Conservation (phyloP, 2,329 filamentous ascomycete species). For the Alternaria incomplexa region DNA sequence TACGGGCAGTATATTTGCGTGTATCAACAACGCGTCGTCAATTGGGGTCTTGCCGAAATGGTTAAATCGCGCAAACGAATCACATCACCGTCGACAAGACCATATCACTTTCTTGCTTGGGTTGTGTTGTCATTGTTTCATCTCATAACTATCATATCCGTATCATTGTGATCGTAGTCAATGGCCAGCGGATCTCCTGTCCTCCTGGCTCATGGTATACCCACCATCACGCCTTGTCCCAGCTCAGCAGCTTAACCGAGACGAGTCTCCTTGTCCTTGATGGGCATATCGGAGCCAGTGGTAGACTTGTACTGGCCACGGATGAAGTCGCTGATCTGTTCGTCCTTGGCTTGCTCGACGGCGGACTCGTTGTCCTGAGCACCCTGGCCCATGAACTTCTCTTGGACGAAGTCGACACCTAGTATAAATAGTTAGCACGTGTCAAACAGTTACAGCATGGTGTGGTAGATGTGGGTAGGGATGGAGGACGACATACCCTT, state of each 20-base stretch:
- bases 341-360: slow-evolving; percentile 82
- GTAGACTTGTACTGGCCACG: slow-evolving; percentile 71
- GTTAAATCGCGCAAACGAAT: background rate
- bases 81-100: background rate
- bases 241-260: slow-evolving; percentile 17
- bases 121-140: background rate
- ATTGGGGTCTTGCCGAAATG: background rate
- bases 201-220: slow-evolving; percentile 6
- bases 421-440: slow-evolving; percentile 5
- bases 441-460: background rate
- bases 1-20: background rate
- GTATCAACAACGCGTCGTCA: background rate
- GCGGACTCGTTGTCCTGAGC: slow-evolving; percentile 65
- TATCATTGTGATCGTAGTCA: background rate
- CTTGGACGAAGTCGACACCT: slow-evolving; percentile 81
- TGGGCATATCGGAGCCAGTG: slow-evolving; percentile 72
- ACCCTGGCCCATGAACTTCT: slow-evolving; percentile 74
- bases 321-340: slow-evolving; percentile 76
- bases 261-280: slow-evolving; percentile 70
- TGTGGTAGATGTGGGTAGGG: background rate
- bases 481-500: slow-evolving; percentile 63
- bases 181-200: slow-evolving; percentile 20
- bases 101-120: background rate
- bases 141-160: slow-evolving; percentile 19
- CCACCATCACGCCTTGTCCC: background rate